These are phyloP conservation scores for Magnolia changhungtana DNA, from an alignment of 164 flowering plant species.

Conservation along the genomic window DNA sequence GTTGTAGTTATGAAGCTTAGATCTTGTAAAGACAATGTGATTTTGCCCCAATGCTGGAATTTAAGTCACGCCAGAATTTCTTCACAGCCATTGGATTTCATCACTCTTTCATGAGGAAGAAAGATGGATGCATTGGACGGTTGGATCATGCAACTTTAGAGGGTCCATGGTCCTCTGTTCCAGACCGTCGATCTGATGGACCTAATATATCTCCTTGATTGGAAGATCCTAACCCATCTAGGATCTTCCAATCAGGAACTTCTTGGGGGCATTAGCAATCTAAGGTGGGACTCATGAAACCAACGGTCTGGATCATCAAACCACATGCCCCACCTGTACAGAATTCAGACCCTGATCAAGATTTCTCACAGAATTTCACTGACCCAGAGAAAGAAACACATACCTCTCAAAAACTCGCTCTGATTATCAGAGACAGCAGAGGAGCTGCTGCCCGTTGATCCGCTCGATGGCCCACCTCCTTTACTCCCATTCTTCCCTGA, in stretches of 20 bases:
- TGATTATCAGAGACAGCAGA: slow-evolving; percentile 18
- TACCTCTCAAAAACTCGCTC: slow-evolving; percentile 15
- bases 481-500: background rate
- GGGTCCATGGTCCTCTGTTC: too few relatives aligned
- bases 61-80: background rate
- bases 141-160: too few relatives aligned
- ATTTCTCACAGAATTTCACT: background rate
- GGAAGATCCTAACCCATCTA: too few relatives aligned
- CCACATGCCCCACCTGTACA: too few relatives aligned
- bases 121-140: too few relatives aligned
- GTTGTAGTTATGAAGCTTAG: background rate
- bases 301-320: background rate
- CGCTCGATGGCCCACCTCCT: background rate
- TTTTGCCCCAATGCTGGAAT: background rate
- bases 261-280: background rate
- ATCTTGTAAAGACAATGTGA: background rate
- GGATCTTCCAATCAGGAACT: too few relatives aligned
- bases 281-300: background rate
- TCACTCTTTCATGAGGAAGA: too few relatives aligned
- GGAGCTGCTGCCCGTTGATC: slow-evolving; percentile 11
- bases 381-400: background rate
- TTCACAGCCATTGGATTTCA: too few relatives aligned
- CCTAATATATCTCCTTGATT: too few relatives aligned
- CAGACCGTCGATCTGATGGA: too few relatives aligned
- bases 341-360: background rate